Base-by-base conservation (phyloP, 192 early-diverging fungal species). In the Rhizoclosmatium sp. region DNA sequence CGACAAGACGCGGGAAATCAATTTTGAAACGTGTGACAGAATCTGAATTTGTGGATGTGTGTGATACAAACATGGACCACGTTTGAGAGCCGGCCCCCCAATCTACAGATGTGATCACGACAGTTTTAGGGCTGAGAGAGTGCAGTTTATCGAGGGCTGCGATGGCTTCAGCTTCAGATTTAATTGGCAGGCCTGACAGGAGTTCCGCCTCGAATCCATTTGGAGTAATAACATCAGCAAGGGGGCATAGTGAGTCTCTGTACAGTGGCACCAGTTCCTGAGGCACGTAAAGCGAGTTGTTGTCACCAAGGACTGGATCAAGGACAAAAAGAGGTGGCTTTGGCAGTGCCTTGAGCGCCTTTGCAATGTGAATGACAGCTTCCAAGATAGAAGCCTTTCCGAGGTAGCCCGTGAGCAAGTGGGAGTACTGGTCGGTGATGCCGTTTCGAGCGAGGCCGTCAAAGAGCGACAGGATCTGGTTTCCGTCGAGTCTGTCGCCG, bases 151-250 rank as follows among this genome's bases (percentile, higher is more conserved):
- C 83, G 59, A 93, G 87, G 0, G 91, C 90, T 16, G 85, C 66
- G 19, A 83, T 60, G 21, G 91, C 92, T 9, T 7, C n/a, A 48
- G 89, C 86, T 31, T 76, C 72, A 2, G 89, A 82, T 5, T 59
- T 67, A 39, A 94, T 89, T 10, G 79, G 84, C 39, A 83, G 81
- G 47, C 86, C 91, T 0, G 93, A 86, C 1, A 96, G 88, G 62
- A 88, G 74, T 90, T 94, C 93, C 39, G 93, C 93, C 83, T 98
- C 97, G 48, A 94, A 96, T 80, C 91, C 93, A 82, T 98, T 98
- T 0, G 97, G 97, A 19, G 95, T 95, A n/a, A 95, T 82, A 10
- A 96, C 79, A 47, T 93, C 85, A 31, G 95, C 93, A 42, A 92
- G 77, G 7, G 89, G 86, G 71, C 92, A 85, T 61, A 94, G 82